Conservation (phyloP, 108 stramenopile genomes). For the Nitzschia palea region DNA sequence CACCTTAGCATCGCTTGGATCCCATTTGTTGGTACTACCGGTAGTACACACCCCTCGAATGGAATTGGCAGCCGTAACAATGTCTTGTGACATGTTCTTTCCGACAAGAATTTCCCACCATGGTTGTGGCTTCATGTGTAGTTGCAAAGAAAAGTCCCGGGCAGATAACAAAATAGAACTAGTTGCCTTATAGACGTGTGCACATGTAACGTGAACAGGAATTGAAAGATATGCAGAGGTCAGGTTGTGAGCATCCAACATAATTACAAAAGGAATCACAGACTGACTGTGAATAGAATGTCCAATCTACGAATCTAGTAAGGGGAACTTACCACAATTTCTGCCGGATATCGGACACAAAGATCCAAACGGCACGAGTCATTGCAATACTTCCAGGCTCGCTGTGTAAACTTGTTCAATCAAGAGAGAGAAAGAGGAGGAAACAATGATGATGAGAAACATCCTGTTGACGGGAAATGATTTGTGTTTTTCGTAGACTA, state of each 20-base stretch:
- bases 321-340: constrained; percentile 54
- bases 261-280: too few relatives aligned
- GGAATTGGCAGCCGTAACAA: constrained; percentile 55
- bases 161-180: constrained; percentile 62
- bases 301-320: background rate
- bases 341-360: constrained; percentile 70
- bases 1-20: background rate
- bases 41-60: constrained; percentile 43
- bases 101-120: constrained; percentile 78
- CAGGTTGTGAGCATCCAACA: too few relatives aligned
- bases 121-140: constrained; percentile 52
- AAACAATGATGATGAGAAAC: too few relatives aligned
- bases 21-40: too few relatives aligned
- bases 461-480: too few relatives aligned
- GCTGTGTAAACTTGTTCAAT: constrained; percentile 58
- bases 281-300: too few relatives aligned
- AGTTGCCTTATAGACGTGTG: constrained; percentile 35
- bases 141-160: constrained; percentile 28
- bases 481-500: too few relatives aligned
- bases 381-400: constrained; percentile 88
- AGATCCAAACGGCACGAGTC: constrained; percentile 81
- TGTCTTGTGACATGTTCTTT: constrained; percentile 21
- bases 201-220: background rate
- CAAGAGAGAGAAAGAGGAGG: too few relatives aligned
- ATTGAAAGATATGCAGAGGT: too few relatives aligned